A percentile compares a stretch with the other conserved stretches of the same genome.
These are phyloP conservation scores for Naganishia randhawae DNA, from an alignment of 768 basidiomycete genomes.

Conservation along the genomic window DNA sequence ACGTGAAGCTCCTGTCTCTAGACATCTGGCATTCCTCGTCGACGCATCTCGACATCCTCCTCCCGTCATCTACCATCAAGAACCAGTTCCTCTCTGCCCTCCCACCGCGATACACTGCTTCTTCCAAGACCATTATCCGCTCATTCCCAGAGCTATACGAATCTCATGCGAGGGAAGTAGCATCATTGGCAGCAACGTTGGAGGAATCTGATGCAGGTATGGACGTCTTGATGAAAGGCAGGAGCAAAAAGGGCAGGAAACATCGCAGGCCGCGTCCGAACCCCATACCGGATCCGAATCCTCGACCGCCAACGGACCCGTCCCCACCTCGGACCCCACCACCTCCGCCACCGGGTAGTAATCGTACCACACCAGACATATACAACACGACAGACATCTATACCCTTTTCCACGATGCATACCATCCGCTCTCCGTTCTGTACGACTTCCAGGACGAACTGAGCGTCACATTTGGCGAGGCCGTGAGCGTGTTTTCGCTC, in stretches of 20 bases:
- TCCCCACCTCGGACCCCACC: conserved; percentile 5
- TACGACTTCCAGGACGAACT: conserved; percentile 41
- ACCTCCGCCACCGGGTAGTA: conserved; percentile 28
- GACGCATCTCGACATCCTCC: conserved; percentile 38
- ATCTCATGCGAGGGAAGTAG: conserved; percentile 1
- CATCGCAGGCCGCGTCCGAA: conserved; percentile 3
- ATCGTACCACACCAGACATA: conserved; percentile 35
- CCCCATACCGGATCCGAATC: conserved; percentile 25
- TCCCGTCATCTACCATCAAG: conserved; percentile 21
- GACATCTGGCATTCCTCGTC: conserved; percentile 45
- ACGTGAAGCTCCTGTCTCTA: conserved; percentile 32
- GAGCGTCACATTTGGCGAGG: conserved; percentile 33
- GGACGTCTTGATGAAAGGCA: conserved; percentile 1
- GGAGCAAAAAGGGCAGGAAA: not conserved
- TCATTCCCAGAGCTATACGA: conserved; percentile 3
- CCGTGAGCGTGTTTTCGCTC: conserved; percentile 34
- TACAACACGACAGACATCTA: conserved; percentile 37
- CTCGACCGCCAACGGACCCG: conserved; percentile 18
- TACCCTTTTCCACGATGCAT: conserved; percentile 45
- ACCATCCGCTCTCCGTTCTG: conserved; percentile 41
- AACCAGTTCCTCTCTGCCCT: not conserved
- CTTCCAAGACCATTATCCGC: not conserved
- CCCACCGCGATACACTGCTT: not conserved
- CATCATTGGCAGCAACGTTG: not conserved
- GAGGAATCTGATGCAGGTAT: not conserved